Evolutionary conservation across 2,329 filamentous ascomycete species (phyloP), one percentile per base, ranked within the genome.

Genomic region (Cyclaneusma minus): DNA sequence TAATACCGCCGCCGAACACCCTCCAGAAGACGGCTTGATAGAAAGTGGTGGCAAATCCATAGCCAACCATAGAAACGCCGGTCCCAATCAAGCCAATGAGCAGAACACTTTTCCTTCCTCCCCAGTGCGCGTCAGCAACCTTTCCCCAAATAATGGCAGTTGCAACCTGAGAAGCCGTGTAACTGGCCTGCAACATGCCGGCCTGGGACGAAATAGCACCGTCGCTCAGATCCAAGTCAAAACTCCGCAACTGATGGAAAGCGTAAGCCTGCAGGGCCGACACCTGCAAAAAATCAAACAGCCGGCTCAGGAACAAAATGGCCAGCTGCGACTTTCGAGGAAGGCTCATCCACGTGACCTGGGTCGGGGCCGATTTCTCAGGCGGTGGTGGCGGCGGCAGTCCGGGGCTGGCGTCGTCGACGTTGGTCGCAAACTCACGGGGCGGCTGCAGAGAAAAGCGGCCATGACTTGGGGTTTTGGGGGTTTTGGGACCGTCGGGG

Each of bases 121-220:
- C n/a, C n/a, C n/a, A n/a, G 18, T 11, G 7, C 31, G 60, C 60
- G 36, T 76, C 68, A 2, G 68, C 64, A 3, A 75, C 57, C 16
- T 74, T 61, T 1, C 78, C 78, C 78, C 78, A 83, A 33, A 76
- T 56, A 25, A 84, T 68, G 1, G 76, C 75, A 1, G 77, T 83
- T 12, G 76, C 46, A 31, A 82, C 80, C 41, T 84, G 78, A 0
- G 74, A 72, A 4, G 70, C 71, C 0, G 77, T 79, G 42, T 83
- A 84, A 14, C 69, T 68, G 10, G 70, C 77, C 29, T 77, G 71
- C 14, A 83, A 53, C 12, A 82, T 55, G 14, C 78, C 77, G 1
- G 73, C 76, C 43, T 81, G 76, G 4, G 61, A 61, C 0, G 78
- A 68, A 30, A 82, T 74, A 24, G 55, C 48, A 13, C 58, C 46